phyloP scores from a whole-genome alignment of 148 eudicot genomes.

The Fagopyrum esculentum region DNA sequence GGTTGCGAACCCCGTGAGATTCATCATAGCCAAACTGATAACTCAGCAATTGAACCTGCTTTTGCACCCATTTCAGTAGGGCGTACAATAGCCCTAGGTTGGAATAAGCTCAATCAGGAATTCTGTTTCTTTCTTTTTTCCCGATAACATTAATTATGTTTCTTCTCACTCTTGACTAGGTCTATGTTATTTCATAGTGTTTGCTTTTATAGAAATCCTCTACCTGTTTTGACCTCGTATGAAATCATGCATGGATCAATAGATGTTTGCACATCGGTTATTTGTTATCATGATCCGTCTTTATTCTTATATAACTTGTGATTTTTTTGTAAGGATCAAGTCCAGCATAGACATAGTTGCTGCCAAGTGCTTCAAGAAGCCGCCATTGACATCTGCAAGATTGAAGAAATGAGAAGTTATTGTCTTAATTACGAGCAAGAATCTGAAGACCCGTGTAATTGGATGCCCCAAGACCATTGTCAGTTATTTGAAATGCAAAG shows the following conservation, averaged over 20 bases:
- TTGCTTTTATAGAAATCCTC: conserved; percentile 6
- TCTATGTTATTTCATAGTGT: neutral
- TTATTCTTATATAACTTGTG: neutral
- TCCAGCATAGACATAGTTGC: conserved; percentile 91
- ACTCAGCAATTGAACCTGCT: conserved; percentile 95
- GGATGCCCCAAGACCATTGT: conserved; percentile 45
- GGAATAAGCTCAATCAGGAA: neutral
- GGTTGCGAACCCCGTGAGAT: conserved; percentile 87
- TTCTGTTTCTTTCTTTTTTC: neutral
- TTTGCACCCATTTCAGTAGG: conserved; percentile 96
- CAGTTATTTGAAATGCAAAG: conserved; percentile 90
- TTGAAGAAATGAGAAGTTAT: conserved; percentile 91
- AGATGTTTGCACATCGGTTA: neutral
- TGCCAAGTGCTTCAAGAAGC: conserved; percentile 89
- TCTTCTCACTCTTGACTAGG: neutral
- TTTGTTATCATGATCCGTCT: neutral
- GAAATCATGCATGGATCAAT: neutral
- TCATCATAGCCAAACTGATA: conserved; percentile 78
- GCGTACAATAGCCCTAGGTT: conserved; percentile 39
- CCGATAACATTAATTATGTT: neutral
- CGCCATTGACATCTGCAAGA: conserved; percentile 85
- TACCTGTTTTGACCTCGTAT: neutral
- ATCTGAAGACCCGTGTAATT: conserved; percentile 69
- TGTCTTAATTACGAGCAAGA: conserved; percentile 51
- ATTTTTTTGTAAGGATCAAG: conserved; percentile 54